Evolutionary conservation across 257 asterid species (phyloP), one percentile per base, ranked within the genome.

Genomic region (Paulownia fortunei): DNA sequence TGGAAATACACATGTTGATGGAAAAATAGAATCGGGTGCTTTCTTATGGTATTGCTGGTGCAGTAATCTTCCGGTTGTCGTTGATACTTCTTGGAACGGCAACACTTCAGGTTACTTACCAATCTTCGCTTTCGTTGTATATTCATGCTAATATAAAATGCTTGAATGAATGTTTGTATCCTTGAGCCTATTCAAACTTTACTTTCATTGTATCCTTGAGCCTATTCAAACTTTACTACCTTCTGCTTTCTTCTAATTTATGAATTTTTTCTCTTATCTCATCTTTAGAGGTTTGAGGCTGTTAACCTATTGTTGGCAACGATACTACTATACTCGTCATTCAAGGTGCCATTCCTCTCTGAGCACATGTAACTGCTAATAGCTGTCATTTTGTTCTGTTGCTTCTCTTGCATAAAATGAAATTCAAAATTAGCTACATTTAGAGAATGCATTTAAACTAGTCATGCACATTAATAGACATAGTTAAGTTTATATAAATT

Each of bases 41-140:
- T 67, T 88, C 99, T 39, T 96, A 88, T 88, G 99, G 99, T 61
- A 96, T 96, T 85, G 97, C 94, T 66, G 99, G 99, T 74, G 99
- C 99, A 51, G 63, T 96, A 76, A 47, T 96, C 85, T 93, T 96
- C 84, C 84, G 99, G 16, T 82, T 85, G 75, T 76, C 98, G 21
- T 75, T 96, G 87, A 96, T 96, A 80, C 96, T 96, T 84, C 97
- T 96, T 37, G 99, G 99, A 82, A 85, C 98, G 71, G 98, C 93
- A 74, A 92, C 99, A 37, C 88, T 96, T 84, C 98, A 96, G 99
- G 99, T 96, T 76, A 77, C 72, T 85, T 85, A 52, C 74, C 18
- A 24, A 62, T 68, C 52, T 6, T 80, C 54, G 46, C 12, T 24
- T 80, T 37, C 65, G 1, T 72, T n/a, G 66, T 18, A 76, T 41